Conservation (phyloP, 2,329 filamentous ascomycete species). For the Fusarium luffae region DNA sequence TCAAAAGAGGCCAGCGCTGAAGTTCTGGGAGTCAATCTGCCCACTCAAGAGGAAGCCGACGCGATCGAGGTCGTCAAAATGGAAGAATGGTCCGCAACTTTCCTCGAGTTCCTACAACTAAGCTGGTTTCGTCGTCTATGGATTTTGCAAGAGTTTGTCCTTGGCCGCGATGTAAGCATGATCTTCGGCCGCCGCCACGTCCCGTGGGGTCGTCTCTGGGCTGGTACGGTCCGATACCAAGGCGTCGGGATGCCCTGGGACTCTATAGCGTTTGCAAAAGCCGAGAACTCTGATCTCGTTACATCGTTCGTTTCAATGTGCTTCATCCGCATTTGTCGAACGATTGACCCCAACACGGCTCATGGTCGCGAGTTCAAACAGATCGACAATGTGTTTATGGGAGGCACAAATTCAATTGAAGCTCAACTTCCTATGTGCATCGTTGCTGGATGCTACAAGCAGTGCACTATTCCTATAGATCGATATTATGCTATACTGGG, state of each 20-base stretch:
- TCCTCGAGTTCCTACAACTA: neutral
- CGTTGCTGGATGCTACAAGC: neutral
- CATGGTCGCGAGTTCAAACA: constrained; percentile 5
- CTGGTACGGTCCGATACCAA: neutral
- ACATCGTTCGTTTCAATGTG: neutral
- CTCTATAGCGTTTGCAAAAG: rapidly evolving
- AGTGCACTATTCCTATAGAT: neutral
- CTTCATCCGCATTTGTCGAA: neutral
- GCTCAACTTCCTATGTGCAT: neutral
- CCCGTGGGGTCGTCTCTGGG: constrained; percentile 8
- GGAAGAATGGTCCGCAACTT: neutral
- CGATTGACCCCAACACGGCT: neutral
- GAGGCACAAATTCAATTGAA: neutral
- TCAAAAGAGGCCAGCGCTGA: neutral
- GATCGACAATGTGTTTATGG: rapidly evolving
- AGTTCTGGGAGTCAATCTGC: neutral
- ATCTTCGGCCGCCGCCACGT: constrained; percentile 1
- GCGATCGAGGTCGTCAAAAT: neutral
- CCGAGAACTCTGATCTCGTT: rapidly evolving
- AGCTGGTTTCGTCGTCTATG: constrained; percentile 20
- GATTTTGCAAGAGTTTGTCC: constrained; percentile 26
- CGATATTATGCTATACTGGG: constrained; percentile 19
- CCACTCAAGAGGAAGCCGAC: neutral
- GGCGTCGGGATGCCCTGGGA: neutral
- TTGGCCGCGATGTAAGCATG: constrained; percentile 6